These are phyloP conservation scores for Ustilago tritici DNA, from an alignment of 1,284 basidiomycete genomes.

Conservation along the genomic window DNA sequence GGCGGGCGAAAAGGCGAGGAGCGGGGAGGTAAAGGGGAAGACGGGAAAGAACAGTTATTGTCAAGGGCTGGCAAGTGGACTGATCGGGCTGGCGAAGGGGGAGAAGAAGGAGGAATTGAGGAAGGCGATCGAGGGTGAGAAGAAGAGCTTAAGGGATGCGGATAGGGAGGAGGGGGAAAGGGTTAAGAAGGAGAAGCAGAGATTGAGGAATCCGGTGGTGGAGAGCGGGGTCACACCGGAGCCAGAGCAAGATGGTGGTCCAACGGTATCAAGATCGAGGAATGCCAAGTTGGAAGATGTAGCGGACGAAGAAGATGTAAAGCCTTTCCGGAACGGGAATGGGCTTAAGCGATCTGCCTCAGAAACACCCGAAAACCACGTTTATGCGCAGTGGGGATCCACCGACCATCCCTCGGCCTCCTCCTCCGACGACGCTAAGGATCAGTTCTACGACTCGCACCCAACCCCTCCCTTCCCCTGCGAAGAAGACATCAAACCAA, in stretches of 20 bases:
- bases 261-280: conserved; percentile 5
- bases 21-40: conserved; percentile 26
- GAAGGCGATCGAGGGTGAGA: conserved; percentile 49
- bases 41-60: conserved; percentile 52
- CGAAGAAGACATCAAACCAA: conserved; percentile 25
- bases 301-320: conserved; percentile 30
- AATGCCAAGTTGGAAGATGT: conserved; percentile 52
- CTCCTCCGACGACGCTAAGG: conserved; percentile 14
- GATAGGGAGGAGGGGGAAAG: conserved; percentile 21
- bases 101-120: conserved; percentile 56
- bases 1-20: conserved; percentile 28
- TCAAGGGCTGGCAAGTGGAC: conserved; percentile 39
- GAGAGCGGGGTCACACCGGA: conserved; percentile 11
- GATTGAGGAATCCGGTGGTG: conserved; percentile 20
- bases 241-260: conserved; percentile 1
- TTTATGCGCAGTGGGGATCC: conserved; percentile 18
- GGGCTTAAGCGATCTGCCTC: conserved; percentile 30
- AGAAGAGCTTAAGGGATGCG: conserved; percentile 37
- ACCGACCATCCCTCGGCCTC: not conserved
- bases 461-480: not conserved
- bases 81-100: conserved; percentile 47
- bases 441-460: conserved; percentile 27
- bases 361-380: not conserved
- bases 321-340: conserved; percentile 26
- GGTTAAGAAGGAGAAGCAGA: conserved; percentile 26